Evolutionary conservation across 495 filamentous ascomycete genomes (phyloP).

Genomic region (Immersiella caudata): DNA sequence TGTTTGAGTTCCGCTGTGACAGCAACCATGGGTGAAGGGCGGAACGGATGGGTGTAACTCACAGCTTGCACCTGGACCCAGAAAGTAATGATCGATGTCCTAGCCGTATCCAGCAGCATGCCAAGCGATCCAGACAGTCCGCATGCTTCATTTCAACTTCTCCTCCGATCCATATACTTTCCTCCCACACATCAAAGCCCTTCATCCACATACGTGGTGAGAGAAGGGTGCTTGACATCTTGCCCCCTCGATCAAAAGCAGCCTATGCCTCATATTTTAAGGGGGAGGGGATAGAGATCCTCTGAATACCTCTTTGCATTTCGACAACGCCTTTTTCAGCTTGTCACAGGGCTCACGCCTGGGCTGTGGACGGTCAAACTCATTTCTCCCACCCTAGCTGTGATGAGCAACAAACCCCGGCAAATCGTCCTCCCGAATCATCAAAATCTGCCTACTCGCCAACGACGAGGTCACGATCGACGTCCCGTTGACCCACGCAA

Average conservation of each 20-base stretch:
- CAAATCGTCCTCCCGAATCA: slow-evolving; percentile 41
- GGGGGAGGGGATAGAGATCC: too few species aligned
- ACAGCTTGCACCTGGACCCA: not conserved
- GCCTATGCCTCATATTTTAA: too few species aligned
- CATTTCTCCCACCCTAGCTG: not conserved
- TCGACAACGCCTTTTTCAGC: not conserved
- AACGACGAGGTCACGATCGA: slow-evolving; percentile 36
- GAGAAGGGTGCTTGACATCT: too few species aligned
- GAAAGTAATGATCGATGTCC: not conserved
- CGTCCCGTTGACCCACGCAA: slow-evolving; percentile 40
- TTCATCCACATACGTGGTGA: not conserved
- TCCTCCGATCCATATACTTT: not conserved
- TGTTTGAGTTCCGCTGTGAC: not conserved
- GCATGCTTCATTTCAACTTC: not conserved
- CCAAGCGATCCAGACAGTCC: not conserved
- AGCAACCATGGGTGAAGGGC: not conserved
- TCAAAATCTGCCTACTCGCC: slow-evolving; percentile 39
- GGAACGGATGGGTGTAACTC: not conserved
- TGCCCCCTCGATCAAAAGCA: too few species aligned
- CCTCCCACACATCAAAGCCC: not conserved
- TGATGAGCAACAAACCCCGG: slow-evolving; percentile 32
- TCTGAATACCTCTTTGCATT: too few species aligned
- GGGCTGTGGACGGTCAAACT: too few species aligned
- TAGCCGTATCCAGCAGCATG: not conserved
- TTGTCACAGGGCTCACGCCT: too few species aligned